Percentiles rank a stretch among this genome's conserved stretches.
These are phyloP conservation scores for Xylaria palmicola DNA, from an alignment of 495 filamentous ascomycete species.

Conservation along the genomic window DNA sequence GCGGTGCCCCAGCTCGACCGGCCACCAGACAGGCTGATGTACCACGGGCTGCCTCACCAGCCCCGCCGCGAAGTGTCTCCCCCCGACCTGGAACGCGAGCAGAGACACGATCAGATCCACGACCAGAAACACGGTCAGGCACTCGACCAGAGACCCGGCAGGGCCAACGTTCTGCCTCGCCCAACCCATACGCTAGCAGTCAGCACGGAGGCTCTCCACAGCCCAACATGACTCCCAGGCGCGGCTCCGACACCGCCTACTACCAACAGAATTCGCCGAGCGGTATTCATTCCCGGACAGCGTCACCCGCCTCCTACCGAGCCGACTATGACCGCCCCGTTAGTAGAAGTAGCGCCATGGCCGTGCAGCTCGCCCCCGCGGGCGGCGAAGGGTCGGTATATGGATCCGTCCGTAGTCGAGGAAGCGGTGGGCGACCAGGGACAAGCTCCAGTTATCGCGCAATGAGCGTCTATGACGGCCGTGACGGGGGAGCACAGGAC, in stretches of 20 bases:
- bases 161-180: constrained; percentile 49
- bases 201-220: constrained; percentile 41
- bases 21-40: constrained; percentile 48
- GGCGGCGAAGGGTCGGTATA: constrained; percentile 28
- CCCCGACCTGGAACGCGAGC: constrained; percentile 48
- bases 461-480: constrained; percentile 63
- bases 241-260: constrained; percentile 57
- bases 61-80: constrained; percentile 48
- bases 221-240: constrained; percentile 41
- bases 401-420: constrained; percentile 48
- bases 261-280: constrained; percentile 57
- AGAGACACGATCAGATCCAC: constrained; percentile 37
- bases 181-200: constrained; percentile 49
- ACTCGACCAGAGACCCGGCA: constrained; percentile 21
- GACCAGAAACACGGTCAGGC: constrained; percentile 11
- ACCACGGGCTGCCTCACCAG: constrained; percentile 51
- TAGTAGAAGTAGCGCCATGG: constrained; percentile 67
- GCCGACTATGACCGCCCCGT: constrained; percentile 56
- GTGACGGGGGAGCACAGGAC: constrained; percentile 42
- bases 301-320: constrained; percentile 56
- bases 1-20: constrained; percentile 37
- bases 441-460: constrained; percentile 40
- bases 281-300: constrained; percentile 49
- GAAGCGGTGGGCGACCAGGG: constrained; percentile 34
- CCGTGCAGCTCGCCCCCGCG: constrained; percentile 69